phyloP scores from a whole-genome alignment of 352 stramenopile species.

The Pilasporangium apinafurcum region DNA sequence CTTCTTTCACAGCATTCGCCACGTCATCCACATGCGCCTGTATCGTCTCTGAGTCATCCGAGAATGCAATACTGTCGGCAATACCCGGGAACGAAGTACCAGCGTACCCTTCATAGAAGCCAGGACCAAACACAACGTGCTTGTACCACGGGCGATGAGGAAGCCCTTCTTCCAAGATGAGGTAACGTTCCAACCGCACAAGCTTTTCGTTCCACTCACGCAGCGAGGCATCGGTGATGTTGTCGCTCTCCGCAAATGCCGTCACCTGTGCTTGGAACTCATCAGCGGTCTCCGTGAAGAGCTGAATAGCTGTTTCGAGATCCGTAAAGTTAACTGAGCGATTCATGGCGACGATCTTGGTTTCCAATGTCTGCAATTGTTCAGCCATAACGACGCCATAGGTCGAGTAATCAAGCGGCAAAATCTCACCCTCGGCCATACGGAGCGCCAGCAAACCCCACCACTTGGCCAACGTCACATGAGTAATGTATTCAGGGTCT shows the following conservation, averaged over 20 bases:
- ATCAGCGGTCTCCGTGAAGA: constrained; percentile 19
- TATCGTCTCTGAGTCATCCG: constrained; percentile 20
- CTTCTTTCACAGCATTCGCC: constrained; percentile 19
- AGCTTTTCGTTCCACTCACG: constrained; percentile 27
- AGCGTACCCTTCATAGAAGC: constrained; percentile 32
- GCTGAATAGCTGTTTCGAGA: constrained; percentile 19
- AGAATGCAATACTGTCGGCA: constrained; percentile 32
- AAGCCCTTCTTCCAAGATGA: constrained; percentile 21
- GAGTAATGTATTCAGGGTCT: constrained; percentile 34
- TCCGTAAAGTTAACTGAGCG: constrained; percentile 16
- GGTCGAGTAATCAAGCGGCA: constrained; percentile 43
- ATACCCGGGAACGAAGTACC: constrained; percentile 35
- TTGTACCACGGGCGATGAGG: constrained; percentile 34
- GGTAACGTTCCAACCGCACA: constrained; percentile 24
- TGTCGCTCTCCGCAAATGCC: constrained; percentile 5
- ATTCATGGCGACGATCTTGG: not conserved
- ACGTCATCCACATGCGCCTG: constrained; percentile 37
- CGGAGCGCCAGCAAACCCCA: constrained; percentile 33
- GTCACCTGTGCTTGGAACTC: constrained; percentile 16
- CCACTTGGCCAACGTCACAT: constrained; percentile 23
- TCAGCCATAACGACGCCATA: constrained; percentile 30
- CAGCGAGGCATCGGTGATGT: constrained; percentile 1
- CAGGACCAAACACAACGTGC: constrained; percentile 37
- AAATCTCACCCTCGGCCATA: constrained; percentile 22
- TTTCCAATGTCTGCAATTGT: constrained; percentile 13